Base-by-base conservation (phyloP, 1,284 basidiomycete species). In the Anthracocystis panici-leucophaei region DNA sequence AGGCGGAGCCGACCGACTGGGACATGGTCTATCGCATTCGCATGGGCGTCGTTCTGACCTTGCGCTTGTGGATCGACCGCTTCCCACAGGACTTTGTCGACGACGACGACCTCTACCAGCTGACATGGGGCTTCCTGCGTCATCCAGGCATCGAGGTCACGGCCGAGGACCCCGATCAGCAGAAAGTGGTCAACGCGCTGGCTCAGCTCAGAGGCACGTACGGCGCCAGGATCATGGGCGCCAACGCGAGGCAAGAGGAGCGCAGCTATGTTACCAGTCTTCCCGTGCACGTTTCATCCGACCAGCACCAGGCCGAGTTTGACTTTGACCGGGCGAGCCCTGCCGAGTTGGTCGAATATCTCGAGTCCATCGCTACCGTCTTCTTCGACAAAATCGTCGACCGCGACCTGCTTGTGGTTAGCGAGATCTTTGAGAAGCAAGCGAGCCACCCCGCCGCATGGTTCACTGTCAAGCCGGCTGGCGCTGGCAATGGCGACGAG, bases 1-100 rank as follows among this genome's bases (percentile, higher is more conserved):
- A 57, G 29, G 63, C 76, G 2, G 78, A 82, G 57, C 78, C 80
- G 7, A 65, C 77, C 27, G 78, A 84, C 40, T 81, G 76, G 77
- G 79, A 79, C 14, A 69, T 79, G 53, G 75, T 82, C 16, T 74
- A 63, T 20, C 61, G 67, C 41, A 82, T 85, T 25, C 77, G 81
- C 9, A 62, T 67, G 52, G 79, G 79, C 23, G 79, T 84, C 18
- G 60, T 82, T 12, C 29, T 70, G 11, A 70, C 76, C 18, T 51
- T 85, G 40, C 65, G 66, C 2, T 54, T 68, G 12, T 85, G 83
- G 83, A 65, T 82, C 29, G 68, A 77, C 25, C 77, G 77, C 42
- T 80, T 75, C 50, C 65, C 82, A 1, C 74, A 79, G 44, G 83
- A 85, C 68, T 85, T 83, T 69, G 67, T 74, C 7, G 78, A 82